A percentile compares a stretch with the other conserved stretches of the same genome.
Conservation (phyloP, 768 basidiomycete genomes). For the Lenzites betulinus region DNA sequence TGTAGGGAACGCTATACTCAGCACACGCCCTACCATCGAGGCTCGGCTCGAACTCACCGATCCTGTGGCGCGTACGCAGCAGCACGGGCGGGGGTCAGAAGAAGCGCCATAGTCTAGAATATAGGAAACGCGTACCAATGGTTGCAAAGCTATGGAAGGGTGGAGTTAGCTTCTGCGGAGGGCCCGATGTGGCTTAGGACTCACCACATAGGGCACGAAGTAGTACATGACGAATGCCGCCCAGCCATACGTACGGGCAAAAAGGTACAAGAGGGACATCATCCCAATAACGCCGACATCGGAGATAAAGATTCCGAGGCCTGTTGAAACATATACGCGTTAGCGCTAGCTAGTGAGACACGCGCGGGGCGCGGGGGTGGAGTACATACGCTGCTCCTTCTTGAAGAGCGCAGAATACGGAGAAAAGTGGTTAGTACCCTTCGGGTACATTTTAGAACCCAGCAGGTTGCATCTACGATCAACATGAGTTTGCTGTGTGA, state of each 20-base stretch:
- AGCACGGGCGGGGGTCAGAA: neutral
- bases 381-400: conserved; percentile 22
- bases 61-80: conserved; percentile 22
- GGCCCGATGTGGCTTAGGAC: conserved; percentile 6
- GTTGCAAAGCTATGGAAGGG: conserved; percentile 30
- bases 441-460: conserved; percentile 32
- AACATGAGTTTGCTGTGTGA: neutral
- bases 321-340: conserved; percentile 13
- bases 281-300: conserved; percentile 31
- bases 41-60: conserved; percentile 22
- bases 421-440: conserved; percentile 35
- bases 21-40: too few relatives aligned
- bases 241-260: conserved; percentile 24
- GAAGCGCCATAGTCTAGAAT: neutral
- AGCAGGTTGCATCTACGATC: conserved; percentile 27
- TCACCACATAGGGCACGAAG: conserved; percentile 32
- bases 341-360: neutral
- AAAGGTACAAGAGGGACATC: conserved; percentile 19
- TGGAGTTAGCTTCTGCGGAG: conserved; percentile 3
- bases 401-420: conserved; percentile 32
- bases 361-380: neutral
- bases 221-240: conserved; percentile 28
- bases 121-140: conserved; percentile 29
- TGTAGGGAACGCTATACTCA: conserved; percentile 6
- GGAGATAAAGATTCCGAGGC: conserved; percentile 28